Base-by-base conservation (phyloP, 306 rosid genomes). In the Lagenaria siceraria region DNA sequence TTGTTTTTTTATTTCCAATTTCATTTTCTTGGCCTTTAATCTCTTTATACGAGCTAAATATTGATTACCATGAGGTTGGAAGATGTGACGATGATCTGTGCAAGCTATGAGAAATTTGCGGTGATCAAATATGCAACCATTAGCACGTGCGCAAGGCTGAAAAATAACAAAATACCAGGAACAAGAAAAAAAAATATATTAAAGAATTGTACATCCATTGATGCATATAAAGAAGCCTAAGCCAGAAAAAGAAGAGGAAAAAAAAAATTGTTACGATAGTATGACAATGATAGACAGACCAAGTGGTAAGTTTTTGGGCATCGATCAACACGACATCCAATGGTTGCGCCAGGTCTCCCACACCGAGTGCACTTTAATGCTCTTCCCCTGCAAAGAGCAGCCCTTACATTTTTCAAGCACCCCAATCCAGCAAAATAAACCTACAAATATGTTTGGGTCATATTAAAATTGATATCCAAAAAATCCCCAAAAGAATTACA, bases 371-470 rank as follows among this genome's bases (percentile, higher is more conserved):
- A 95, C 84, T 95, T 95, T 85, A 95, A 86, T 71, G 93, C 97
- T 76, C 93, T 90, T 83, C 98, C 98, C 85, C 98, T 89, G 81
- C 86, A 89, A 80, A 95, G 97, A 29, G 97, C 98, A 77, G 97
- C 98, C 83, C 97, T 89, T 79, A 92, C 91, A 85, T 92, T 95
- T 85, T 90, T 95, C 80, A 95, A 90, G 86, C 98, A 88, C 61
- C 98, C 98, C 91, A 95, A 84, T 80, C 96, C 95, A 83, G 98
- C 97, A 89, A 95, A 95, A 85, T 95, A 95, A 78, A 95, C 98
- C 98, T 95, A 94, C 83, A 90, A 87, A 79, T 78, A 38, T 56
- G 35, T 78, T 35, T 38, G 18, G 18, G 31, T 49, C 48, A n/a
- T 51, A 49, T 78, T 29, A 46, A 65, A 42, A 65, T 63, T 65